phyloP scores from a whole-genome alignment of 495 filamentous ascomycete genomes.

The Thozetella sp. region DNA sequence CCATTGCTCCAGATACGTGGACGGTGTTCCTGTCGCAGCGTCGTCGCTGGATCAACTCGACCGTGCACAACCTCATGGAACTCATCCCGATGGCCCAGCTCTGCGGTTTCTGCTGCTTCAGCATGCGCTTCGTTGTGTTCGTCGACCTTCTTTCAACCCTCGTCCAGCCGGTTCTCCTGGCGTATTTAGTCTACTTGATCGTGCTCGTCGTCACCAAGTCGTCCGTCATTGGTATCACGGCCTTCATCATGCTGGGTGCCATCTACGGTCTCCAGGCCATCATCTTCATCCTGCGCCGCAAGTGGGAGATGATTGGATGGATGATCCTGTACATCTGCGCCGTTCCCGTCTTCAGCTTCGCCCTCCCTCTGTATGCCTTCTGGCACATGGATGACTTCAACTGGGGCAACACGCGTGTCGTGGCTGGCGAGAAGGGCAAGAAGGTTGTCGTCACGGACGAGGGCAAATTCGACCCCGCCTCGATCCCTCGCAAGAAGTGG shows the following conservation, averaged over 20 bases:
- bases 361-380: constrained; percentile 92
- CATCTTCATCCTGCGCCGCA: constrained; percentile 93
- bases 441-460: constrained; percentile 96
- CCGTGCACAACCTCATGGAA: constrained; percentile 96
- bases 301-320: constrained; percentile 99
- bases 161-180: constrained; percentile 90
- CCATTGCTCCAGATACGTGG: constrained; percentile 92
- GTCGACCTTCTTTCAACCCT: constrained; percentile 90
- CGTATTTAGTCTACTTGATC: constrained; percentile 89
- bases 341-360: constrained; percentile 89
- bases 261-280: constrained; percentile 97
- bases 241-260: constrained; percentile 87
- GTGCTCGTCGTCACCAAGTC: constrained; percentile 64
- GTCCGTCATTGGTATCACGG: constrained; percentile 72
- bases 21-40: constrained; percentile 95
- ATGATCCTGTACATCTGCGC: constrained; percentile 96
- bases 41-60: constrained; percentile 99
- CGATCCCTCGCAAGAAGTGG: constrained; percentile 97
- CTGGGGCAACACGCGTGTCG: constrained; percentile 95
- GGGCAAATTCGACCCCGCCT: constrained; percentile 93
- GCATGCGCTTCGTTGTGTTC: constrained; percentile 98
- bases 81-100: constrained; percentile 91
- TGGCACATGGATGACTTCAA: constrained; percentile 99
- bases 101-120: constrained; percentile 99
- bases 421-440: constrained; percentile 92